Conservation (phyloP, 2,329 filamentous ascomycete species). For the Aurifilum marmelostoma region DNA sequence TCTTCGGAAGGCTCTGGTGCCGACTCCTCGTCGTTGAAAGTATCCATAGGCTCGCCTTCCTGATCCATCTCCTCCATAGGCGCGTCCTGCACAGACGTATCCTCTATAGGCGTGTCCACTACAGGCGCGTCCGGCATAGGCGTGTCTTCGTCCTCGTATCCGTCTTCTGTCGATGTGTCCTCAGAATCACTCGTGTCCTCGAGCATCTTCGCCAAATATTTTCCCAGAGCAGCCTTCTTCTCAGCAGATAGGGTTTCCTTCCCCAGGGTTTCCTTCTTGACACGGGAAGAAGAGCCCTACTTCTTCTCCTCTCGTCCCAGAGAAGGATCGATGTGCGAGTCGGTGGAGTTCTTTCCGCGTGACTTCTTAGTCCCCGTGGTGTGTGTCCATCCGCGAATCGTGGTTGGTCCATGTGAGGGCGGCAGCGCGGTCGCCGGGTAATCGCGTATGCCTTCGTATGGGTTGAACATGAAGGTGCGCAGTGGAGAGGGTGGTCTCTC, state of each 20-base stretch:
- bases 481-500: slow-evolving; percentile 53
- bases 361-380: slow-evolving; percentile 45
- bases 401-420: slow-evolving; percentile 58
- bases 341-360: slow-evolving; percentile 35
- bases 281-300: slow-evolving; percentile 29
- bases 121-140: neutral
- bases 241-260: neutral
- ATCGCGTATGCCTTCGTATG: slow-evolving; percentile 60
- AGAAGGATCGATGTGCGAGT: slow-evolving; percentile 27
- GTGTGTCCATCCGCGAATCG: slow-evolving; percentile 61
- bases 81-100: neutral
- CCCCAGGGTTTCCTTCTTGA: neutral
- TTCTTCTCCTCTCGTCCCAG: slow-evolving; percentile 29
- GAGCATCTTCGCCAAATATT: neutral
- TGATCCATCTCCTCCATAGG: neutral
- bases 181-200: neutral
- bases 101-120: neutral
- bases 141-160: neutral
- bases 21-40: neutral
- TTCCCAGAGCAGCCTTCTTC: neutral
- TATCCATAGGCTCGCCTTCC: neutral
- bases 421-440: slow-evolving; percentile 58
- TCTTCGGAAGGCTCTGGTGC: slow-evolving; percentile 30
- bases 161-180: no score
- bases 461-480: slow-evolving; percentile 61